Evolutionary conservation across 1,139 yeast genomes (phyloP).

Genomic region (Candida smagusa): DNA sequence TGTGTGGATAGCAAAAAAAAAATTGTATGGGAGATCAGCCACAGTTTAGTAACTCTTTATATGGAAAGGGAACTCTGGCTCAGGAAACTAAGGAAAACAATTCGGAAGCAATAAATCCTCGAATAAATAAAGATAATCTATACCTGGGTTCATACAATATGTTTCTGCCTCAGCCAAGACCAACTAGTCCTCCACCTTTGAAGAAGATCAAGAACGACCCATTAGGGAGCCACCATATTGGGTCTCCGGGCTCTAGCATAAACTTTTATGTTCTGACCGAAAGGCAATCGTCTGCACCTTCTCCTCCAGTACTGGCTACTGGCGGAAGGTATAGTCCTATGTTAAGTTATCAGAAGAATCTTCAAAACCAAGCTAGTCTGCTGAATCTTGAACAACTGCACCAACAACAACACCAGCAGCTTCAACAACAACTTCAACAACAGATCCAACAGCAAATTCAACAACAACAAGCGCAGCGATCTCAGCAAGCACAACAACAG

Average conservation of each 20-base stretch:
- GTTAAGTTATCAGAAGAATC: no score
- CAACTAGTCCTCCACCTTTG: constrained; percentile 13
- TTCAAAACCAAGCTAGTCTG: background rate
- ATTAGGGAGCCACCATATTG: constrained; percentile 1
- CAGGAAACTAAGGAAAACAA: background rate
- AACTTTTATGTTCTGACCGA: constrained; percentile 10
- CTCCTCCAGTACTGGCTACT: background rate
- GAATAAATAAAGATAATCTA: background rate
- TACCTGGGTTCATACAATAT: constrained; percentile 5
- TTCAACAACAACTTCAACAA: constrained; percentile 1
- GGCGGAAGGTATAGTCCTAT: background rate
- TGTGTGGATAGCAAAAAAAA: no score
- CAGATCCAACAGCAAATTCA: constrained; percentile 2
- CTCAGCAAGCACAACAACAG: constrained; percentile 1
- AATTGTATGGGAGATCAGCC: constrained; percentile 10
- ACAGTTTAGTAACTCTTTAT: constrained; percentile 12
- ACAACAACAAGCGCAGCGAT: background rate
- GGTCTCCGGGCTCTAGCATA: constrained; percentile 7
- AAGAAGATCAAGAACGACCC: constrained; percentile 9
- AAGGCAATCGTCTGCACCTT: constrained; percentile 3
- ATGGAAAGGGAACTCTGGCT: constrained; percentile 3
- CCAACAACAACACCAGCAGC: constrained; percentile 5
- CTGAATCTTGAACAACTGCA: constrained; percentile 1
- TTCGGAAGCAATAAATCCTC: background rate
- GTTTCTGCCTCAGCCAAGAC: constrained; percentile 16